Evolutionary conservation across 805 yeast species (phyloP).

Genomic region (Saccharomyces paradoxus): DNA sequence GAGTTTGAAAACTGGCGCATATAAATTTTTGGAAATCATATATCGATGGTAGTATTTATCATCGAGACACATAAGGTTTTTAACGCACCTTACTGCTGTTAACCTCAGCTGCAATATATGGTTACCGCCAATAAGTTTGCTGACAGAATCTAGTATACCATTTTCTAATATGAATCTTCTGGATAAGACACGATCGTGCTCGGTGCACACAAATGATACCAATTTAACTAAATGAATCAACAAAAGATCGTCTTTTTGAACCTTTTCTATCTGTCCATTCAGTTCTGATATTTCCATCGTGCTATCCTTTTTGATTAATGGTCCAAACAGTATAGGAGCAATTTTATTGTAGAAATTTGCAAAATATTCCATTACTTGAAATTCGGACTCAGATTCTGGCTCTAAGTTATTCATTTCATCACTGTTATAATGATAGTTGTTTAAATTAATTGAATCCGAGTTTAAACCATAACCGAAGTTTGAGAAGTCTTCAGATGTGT

Average conservation of each 20-base stretch:
- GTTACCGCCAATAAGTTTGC: conserved; percentile 36
- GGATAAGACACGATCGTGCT: conserved; percentile 51
- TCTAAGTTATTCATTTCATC: conserved; percentile 17
- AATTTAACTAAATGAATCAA: conserved; percentile 62
- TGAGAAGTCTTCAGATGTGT: not conserved
- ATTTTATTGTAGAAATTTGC: conserved; percentile 53
- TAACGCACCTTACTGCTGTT: conserved; percentile 62
- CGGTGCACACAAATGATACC: conserved; percentile 55
- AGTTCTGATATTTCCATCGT: conserved; percentile 2
- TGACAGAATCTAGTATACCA: conserved; percentile 48
- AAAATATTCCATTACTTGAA: conserved; percentile 31
- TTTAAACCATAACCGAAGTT: conserved; percentile 3
- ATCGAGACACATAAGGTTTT: conserved; percentile 50
- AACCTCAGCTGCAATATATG: conserved; percentile 46
- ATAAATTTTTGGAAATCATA: conserved; percentile 47
- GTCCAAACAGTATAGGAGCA: conserved; percentile 49
- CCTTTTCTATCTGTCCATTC: not conserved
- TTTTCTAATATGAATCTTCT: conserved; percentile 57
- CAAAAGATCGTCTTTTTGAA: conserved; percentile 33
- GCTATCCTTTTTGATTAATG: conserved; percentile 30
- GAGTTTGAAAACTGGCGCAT: conserved; percentile 42
- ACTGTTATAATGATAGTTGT: conserved; percentile 5
- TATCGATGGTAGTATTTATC: conserved; percentile 53
- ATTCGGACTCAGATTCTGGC: conserved; percentile 7
- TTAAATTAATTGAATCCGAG: conserved; percentile 3